Conservation (phyloP, 345 rosid species). For the Rhodomyrtus tomentosa region DNA sequence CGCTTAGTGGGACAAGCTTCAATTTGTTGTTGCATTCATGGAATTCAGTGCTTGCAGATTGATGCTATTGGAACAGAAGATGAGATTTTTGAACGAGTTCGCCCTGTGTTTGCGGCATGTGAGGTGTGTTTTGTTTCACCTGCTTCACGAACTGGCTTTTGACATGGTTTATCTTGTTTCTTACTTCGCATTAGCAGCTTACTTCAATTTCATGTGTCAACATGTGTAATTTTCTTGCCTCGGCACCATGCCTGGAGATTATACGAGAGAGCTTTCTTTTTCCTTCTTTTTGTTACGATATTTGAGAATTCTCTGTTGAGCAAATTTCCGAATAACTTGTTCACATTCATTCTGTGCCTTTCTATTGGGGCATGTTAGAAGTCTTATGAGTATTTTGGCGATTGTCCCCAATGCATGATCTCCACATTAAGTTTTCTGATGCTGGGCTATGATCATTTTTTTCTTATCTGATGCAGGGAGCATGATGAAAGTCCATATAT, state of each 20-base stretch:
- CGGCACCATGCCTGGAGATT: neutral
- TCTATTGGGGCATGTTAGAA: neutral
- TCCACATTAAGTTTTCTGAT: neutral
- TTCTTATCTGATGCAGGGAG: neutral
- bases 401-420: neutral
- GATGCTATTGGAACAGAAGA: slow-evolving; percentile 78
- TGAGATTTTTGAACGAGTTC: slow-evolving; percentile 71
- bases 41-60: slow-evolving; percentile 37
- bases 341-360: neutral
- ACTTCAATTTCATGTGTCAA: neutral
- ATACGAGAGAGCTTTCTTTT: neutral
- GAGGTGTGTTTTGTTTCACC: slow-evolving; percentile 24
- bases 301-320: neutral
- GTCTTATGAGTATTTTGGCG: neutral
- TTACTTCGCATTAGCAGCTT: neutral
- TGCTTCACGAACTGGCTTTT: neutral
- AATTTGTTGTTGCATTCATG: neutral
- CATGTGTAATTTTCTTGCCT: neutral
- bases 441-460: neutral
- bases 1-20: neutral
- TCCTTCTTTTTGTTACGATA: neutral
- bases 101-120: slow-evolving; percentile 40
- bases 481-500: neutral
- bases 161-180: neutral
- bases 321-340: neutral